A percentile compares a stretch with the other conserved stretches of the same genome.
phyloP scores from a whole-genome alignment of 495 filamentous ascomycete genomes.

The Bryoglossum gracile region DNA sequence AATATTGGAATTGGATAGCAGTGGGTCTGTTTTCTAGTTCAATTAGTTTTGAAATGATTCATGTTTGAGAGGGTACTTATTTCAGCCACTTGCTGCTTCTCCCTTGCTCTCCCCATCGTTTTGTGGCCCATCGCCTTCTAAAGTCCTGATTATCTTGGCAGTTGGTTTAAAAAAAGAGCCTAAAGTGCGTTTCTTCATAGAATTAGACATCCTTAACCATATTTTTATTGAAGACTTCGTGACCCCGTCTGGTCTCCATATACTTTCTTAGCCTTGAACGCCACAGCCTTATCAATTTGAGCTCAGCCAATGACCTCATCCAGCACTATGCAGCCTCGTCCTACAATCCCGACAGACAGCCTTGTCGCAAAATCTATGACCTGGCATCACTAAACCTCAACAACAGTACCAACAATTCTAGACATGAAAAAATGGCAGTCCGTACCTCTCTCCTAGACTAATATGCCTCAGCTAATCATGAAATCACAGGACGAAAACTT shows the following conservation, averaged over 20 bases:
- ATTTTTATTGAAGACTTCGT: too few relatives aligned
- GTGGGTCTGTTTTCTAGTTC: too few relatives aligned
- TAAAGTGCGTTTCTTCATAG: constrained; percentile 40
- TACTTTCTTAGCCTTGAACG: too few relatives aligned
- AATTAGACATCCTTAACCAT: constrained; percentile 14
- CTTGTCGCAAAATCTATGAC: constrained; percentile 13
- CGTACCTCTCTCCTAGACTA: neutral
- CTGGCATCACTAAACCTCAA: neutral
- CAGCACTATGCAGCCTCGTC: neutral
- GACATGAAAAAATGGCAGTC: constrained; percentile 22
- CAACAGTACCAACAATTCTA: neutral
- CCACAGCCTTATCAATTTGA: too few relatives aligned
- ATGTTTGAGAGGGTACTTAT: constrained; percentile 68
- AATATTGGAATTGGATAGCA: constrained; percentile 18
- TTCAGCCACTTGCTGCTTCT: constrained; percentile 37
- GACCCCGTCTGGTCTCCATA: too few relatives aligned
- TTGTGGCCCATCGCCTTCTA: neutral
- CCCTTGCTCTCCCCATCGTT: neutral
- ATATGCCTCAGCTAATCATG: neutral
- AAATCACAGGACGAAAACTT: constrained; percentile 7
- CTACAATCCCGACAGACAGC: constrained; percentile 15
- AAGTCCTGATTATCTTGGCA: constrained; percentile 30
- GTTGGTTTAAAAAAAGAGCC: constrained; percentile 44
- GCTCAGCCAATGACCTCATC: constrained; percentile 2
- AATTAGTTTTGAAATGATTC: constrained; percentile 40